These are phyloP conservation scores for Ampelomyces quisqualis DNA, from an alignment of 2,329 filamentous ascomycete species.

Conservation along the genomic window DNA sequence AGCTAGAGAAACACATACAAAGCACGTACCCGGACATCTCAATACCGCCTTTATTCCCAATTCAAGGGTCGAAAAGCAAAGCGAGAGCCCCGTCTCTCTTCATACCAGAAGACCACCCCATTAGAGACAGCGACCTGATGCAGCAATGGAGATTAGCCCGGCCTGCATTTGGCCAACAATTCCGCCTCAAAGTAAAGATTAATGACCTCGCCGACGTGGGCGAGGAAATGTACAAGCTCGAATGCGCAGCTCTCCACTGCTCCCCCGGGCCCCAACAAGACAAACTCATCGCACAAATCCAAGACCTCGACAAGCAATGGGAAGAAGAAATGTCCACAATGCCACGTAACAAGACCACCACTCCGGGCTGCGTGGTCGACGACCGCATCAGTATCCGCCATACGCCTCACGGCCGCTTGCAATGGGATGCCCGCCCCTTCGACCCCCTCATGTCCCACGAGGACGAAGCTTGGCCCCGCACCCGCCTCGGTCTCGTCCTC, in stretches of 20 bases:
- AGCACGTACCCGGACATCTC: constrained; percentile 17
- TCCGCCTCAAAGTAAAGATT: constrained; percentile 7
- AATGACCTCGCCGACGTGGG: constrained; percentile 27
- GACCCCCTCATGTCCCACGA: constrained; percentile 64
- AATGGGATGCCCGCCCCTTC: constrained; percentile 68
- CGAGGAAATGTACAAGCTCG: constrained; percentile 31
- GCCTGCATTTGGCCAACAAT: too few species aligned
- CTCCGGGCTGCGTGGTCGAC: constrained; percentile 21
- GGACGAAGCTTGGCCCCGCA: constrained; percentile 67
- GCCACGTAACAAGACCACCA: constrained; percentile 5
- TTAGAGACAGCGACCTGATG: too few species aligned
- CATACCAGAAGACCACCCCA: constrained; percentile 5
- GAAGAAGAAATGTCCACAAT: constrained; percentile 3
- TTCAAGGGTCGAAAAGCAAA: too few species aligned
- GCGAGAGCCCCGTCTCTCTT: constrained; percentile 9
- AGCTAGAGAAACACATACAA: constrained; percentile 8
- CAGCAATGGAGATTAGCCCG: background rate
- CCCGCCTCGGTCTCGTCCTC: constrained; percentile 62
- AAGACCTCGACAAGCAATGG: constrained; percentile 37
- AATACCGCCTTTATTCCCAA: constrained; percentile 1
- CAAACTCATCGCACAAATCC: constrained; percentile 35
- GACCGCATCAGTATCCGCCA: constrained; percentile 31
- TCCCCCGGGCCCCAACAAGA: constrained; percentile 25
- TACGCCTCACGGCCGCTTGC: constrained; percentile 21
- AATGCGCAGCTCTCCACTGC: constrained; percentile 28